Evolutionary conservation across 768 basidiomycete genomes (phyloP), one percentile per base, ranked within the genome.

Genomic region (Pleurotus citrinopileatus): DNA sequence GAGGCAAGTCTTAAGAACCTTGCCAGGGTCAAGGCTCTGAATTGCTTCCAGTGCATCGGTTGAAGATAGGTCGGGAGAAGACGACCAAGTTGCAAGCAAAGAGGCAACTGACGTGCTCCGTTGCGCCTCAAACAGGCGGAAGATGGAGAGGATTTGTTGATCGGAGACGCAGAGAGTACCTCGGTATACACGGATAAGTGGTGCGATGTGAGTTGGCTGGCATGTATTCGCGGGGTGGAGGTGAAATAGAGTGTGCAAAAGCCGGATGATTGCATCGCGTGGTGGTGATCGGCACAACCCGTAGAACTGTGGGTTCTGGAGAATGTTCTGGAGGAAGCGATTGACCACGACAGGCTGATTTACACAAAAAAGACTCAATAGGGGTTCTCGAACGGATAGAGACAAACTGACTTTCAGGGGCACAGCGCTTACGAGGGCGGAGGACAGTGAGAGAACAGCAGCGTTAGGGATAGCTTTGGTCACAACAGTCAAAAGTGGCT

Each of bases 171-270:
- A 80, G n/a, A 89, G 65, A 0, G 89, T 89, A 1, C 89, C 95
- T 7, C 79, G 70, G 65, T 98, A 98, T 1, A 94, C 70, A 17
- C 70, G 72, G 40, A 89, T 68, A 29, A 98, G 74, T 1, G 91
- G 91, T 42, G 90, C 85, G 40, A 95, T 70, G 59, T 95, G 91
- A 2, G 82, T 87, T 8, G 86, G 78, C 65, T 96, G 95, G 62
- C 91, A 95, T 2, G 93, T 88, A 60, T 92, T 92, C 10, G 75
- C 68, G 0, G 94, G 91, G 62, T 94, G 86, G 12, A 86, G 76
- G 53, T 79, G 67, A 73, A 95, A 97, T 1, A 96, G 74, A 2
- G 71, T 67, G 42, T 83, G 75, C 3, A 95, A 68, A 1, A 91
- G 67, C n/a, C 69, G 60, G 32, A 86, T 72, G 25, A 89, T 63